phyloP scores from a whole-genome alignment of 768 basidiomycete genomes.

The Saitozyma sp. region DNA sequence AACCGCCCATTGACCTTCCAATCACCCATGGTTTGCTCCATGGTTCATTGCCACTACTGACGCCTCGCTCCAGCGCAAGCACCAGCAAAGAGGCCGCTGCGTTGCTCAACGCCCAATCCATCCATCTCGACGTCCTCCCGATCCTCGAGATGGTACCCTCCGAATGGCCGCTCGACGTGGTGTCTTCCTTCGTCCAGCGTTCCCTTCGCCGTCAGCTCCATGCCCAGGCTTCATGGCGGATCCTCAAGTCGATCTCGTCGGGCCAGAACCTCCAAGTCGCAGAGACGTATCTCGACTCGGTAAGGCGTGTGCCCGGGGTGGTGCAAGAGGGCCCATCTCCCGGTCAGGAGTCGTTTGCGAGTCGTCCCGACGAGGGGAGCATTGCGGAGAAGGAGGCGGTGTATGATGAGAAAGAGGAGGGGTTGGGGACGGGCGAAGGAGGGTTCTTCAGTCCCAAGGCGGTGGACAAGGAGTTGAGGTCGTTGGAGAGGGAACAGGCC shows the following conservation, averaged over 20 bases:
- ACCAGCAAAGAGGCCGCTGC: slow-evolving; percentile 64
- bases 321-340: slow-evolving; percentile 15
- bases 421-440: neutral
- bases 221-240: slow-evolving; percentile 50
- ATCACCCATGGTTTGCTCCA: neutral
- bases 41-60: neutral
- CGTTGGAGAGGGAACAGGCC: neutral
- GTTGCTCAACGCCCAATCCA: slow-evolving; percentile 75
- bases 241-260: slow-evolving; percentile 73
- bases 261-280: slow-evolving; percentile 67
- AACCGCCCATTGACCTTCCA: no score
- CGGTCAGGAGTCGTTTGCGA: neutral
- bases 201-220: slow-evolving; percentile 77
- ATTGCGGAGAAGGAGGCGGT: slow-evolving; percentile 46
- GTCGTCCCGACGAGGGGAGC: slow-evolving; percentile 47
- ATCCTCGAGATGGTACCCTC: slow-evolving; percentile 65
- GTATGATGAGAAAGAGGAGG: slow-evolving; percentile 7
- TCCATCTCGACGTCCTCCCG: slow-evolving; percentile 73
- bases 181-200: slow-evolving; percentile 75
- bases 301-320: slow-evolving; percentile 30
- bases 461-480: slow-evolving; percentile 18
- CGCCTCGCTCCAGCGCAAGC: slow-evolving; percentile 55
- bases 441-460: slow-evolving; percentile 21
- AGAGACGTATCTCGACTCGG: slow-evolving; percentile 36
- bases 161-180: slow-evolving; percentile 70